These are phyloP conservation scores for Funneliformis caledonium DNA, from an alignment of 371 early-diverging fungal genomes.

Conservation along the genomic window DNA sequence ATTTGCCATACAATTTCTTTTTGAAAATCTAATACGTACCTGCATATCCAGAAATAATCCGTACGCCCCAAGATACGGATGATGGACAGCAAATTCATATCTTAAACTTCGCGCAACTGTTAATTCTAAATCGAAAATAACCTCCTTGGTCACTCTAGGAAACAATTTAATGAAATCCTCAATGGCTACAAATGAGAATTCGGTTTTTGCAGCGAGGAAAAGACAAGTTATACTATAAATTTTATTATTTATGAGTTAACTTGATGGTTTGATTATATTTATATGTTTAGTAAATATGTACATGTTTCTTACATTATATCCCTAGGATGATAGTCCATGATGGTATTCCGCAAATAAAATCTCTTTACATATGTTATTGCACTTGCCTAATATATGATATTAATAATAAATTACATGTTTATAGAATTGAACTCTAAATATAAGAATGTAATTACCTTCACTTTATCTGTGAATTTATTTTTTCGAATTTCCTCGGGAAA, in stretches of 20 bases:
- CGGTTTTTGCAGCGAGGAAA: conserved; percentile 87
- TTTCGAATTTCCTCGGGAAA: conserved; percentile 17
- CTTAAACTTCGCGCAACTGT: conserved; percentile 78
- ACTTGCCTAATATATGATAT: conserved; percentile 70
- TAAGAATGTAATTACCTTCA: conserved; percentile 4
- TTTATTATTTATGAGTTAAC: neutral
- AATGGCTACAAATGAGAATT: conserved; percentile 76
- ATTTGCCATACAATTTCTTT: conserved; percentile 12
- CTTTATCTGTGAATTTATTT: conserved; percentile 16
- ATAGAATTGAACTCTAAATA: neutral
- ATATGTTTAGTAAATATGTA: neutral
- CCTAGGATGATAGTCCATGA: conserved; percentile 91
- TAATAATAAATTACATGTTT: neutral
- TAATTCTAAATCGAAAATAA: conserved; percentile 73
- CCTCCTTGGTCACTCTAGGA: conserved; percentile 42
- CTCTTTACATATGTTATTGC: conserved; percentile 91
- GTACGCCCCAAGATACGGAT: conserved; percentile 82
- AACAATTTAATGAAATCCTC: conserved; percentile 66
- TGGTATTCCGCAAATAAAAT: conserved; percentile 83
- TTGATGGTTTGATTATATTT: neutral
- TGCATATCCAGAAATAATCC: conserved; percentile 88
- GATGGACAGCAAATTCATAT: conserved; percentile 85
- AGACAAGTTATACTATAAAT: conserved; percentile 73
- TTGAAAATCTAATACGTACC: conserved; percentile 47
- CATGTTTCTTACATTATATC: conserved; percentile 64